These are phyloP conservation scores for Streptanthus diversifolius DNA, from an alignment of 345 rosid genomes.

Conservation along the genomic window DNA sequence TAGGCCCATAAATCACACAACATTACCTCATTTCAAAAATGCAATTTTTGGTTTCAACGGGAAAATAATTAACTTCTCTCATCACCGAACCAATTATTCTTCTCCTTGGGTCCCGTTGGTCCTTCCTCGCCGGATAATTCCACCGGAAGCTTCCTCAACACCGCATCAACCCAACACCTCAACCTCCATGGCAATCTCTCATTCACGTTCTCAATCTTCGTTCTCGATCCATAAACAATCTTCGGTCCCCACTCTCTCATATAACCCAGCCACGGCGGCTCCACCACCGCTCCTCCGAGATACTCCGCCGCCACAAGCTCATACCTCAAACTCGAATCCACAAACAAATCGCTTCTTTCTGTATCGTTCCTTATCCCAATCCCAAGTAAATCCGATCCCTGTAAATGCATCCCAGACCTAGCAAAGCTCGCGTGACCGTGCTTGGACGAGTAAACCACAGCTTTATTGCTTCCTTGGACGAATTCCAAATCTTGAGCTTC, in stretches of 20 bases:
- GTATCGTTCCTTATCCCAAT: constrained; percentile 79
- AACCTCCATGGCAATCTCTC: constrained; percentile 46
- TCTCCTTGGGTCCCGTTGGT: constrained; percentile 92
- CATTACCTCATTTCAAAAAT: background rate
- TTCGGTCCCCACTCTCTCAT: constrained; percentile 93
- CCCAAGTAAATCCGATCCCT: constrained; percentile 59
- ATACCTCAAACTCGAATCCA: constrained; percentile 60
- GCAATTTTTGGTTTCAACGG: background rate
- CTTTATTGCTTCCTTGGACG: constrained; percentile 50
- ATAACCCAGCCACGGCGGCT: constrained; percentile 78
- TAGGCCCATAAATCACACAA: background rate
- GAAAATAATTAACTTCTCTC: constrained; percentile 38
- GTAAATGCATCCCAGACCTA: constrained; percentile 62
- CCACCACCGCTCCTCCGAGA: constrained; percentile 49
- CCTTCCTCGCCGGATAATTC: constrained; percentile 85
- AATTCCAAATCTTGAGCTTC: constrained; percentile 66
- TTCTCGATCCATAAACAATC: constrained; percentile 55
- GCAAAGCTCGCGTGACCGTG: constrained; percentile 78
- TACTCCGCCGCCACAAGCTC: constrained; percentile 76
- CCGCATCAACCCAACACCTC: constrained; percentile 35
- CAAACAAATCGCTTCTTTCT: constrained; percentile 41
- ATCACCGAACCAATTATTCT: constrained; percentile 83
- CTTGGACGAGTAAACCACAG: constrained; percentile 66
- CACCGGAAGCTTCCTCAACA: constrained; percentile 52
- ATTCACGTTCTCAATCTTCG: constrained; percentile 51